Percentiles rank a stretch among this genome's conserved stretches.
Conservation (phyloP, 2,329 filamentous ascomycete genomes). For the Sarocladiaceae sp. region DNA sequence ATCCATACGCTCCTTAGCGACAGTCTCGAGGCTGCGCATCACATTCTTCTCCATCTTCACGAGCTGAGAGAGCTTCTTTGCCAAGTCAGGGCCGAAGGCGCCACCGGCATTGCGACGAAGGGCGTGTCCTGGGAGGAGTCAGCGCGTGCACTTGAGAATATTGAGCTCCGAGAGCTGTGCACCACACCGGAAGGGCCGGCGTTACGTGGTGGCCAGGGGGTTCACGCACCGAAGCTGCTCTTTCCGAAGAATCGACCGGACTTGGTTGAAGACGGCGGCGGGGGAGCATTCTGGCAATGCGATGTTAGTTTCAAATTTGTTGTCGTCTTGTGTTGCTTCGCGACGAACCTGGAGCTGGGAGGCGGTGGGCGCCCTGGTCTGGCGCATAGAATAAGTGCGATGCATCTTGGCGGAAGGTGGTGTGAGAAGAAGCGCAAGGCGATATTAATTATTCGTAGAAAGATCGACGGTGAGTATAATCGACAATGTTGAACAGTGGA, state of each 20-base stretch:
- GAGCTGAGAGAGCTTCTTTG: constrained; percentile 95
- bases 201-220: too few species aligned
- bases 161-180: not conserved
- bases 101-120: constrained; percentile 72
- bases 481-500: not conserved
- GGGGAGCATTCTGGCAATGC: constrained; percentile 74
- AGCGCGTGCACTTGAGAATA: not conserved
- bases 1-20: constrained; percentile 95
- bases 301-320: constrained; percentile 10
- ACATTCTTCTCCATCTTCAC: constrained; percentile 99
- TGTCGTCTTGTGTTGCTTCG: not conserved
- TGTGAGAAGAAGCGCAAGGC: not conserved
- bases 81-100: constrained; percentile 78
- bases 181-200: not conserved
- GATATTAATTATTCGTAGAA: not conserved
- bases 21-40: constrained; percentile 96
- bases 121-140: constrained; percentile 48
- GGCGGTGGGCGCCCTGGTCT: constrained; percentile 91
- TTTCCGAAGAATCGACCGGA: constrained; percentile 83
- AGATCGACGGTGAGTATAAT: not conserved
- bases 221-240: constrained; percentile 74
- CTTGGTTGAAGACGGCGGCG: constrained; percentile 89
- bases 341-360: constrained; percentile 60
- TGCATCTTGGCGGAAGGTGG: constrained; percentile 62
- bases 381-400: constrained; percentile 98